Conservation (phyloP, 768 basidiomycete species). For the Strobilomyces dryophilus region DNA sequence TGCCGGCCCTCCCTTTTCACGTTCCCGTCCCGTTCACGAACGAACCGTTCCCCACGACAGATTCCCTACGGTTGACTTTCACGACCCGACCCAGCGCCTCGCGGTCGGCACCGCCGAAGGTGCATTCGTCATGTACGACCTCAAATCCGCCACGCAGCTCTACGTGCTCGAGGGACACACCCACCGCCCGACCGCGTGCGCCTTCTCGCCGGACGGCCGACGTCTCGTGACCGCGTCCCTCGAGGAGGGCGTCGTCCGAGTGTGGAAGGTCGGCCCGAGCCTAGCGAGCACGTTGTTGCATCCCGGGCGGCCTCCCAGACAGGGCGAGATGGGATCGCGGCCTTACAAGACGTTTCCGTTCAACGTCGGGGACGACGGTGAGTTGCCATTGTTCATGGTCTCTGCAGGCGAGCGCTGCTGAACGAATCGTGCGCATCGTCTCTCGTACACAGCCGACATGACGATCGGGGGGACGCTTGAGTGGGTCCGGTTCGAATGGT, state of each 20-base stretch:
- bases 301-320: slow-evolving; percentile 86
- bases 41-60: slow-evolving; percentile 37
- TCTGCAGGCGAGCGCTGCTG: not conserved
- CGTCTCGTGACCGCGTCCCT: slow-evolving; percentile 84
- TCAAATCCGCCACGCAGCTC: slow-evolving; percentile 91
- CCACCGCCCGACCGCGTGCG: slow-evolving; percentile 74
- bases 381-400: slow-evolving; percentile 20
- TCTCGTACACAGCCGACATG: slow-evolving; percentile 41
- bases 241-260: slow-evolving; percentile 77
- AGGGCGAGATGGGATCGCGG: slow-evolving; percentile 75
- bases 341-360: slow-evolving; percentile 89
- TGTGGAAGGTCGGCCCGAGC: slow-evolving; percentile 95
- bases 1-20: not conserved
- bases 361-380: slow-evolving; percentile 81
- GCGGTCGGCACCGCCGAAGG: slow-evolving; percentile 95
- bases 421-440: not conserved
- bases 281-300: slow-evolving; percentile 80
- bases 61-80: slow-evolving; percentile 93
- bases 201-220: slow-evolving; percentile 91
- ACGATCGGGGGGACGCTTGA: slow-evolving; percentile 62
- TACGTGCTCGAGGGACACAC: slow-evolving; percentile 94
- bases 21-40: not conserved
- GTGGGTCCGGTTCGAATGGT: slow-evolving; percentile 80
- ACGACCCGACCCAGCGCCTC: slow-evolving; percentile 79
- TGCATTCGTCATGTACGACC: slow-evolving; percentile 91